These are phyloP conservation scores for Garcia nutans DNA, from an alignment of 345 rosid genomes.

Conservation along the genomic window DNA sequence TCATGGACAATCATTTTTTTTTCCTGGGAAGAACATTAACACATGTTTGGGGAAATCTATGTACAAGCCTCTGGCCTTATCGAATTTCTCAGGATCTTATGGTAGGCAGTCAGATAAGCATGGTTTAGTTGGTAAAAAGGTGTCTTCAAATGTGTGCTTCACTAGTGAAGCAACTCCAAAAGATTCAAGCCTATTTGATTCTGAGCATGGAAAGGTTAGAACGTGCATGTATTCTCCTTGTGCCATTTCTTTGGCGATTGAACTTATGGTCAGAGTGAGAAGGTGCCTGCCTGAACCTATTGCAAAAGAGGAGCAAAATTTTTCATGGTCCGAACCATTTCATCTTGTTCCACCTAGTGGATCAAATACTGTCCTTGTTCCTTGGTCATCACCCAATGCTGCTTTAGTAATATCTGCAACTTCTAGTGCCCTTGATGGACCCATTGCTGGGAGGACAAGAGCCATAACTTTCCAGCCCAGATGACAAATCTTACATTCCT, in stretches of 20 bases:
- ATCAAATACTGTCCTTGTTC: conserved; percentile 72
- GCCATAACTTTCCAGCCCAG: conserved; percentile 90
- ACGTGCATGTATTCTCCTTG: conserved; percentile 72
- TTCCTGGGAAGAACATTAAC: conserved; percentile 30
- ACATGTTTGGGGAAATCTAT: conserved; percentile 32
- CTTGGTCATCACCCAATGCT: conserved; percentile 57
- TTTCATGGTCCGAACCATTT: conserved; percentile 75
- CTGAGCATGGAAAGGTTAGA: conserved; percentile 53
- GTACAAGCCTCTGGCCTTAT: conserved; percentile 37
- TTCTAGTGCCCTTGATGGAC: conserved; percentile 59
- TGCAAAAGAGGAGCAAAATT: conserved; percentile 37
- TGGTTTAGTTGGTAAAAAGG: conserved; percentile 31
- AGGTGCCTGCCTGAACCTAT: conserved; percentile 43
- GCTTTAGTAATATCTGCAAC: conserved; percentile 76
- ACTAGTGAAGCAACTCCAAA: conserved; percentile 33
- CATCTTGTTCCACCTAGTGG: conserved; percentile 81
- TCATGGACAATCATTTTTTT: conserved; percentile 38
- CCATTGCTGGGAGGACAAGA: conserved; percentile 68
- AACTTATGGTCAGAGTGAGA: conserved; percentile 55
- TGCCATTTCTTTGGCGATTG: conserved; percentile 48
- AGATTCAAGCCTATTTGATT: conserved; percentile 40
- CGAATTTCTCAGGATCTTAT: conserved; percentile 20
- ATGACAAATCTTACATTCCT: conserved; percentile 27
- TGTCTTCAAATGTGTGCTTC: conserved; percentile 33
- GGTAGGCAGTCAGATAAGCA: conserved; percentile 27